Conservation (phyloP, 2,329 filamentous ascomycete species). For the Claviceps citrina region DNA sequence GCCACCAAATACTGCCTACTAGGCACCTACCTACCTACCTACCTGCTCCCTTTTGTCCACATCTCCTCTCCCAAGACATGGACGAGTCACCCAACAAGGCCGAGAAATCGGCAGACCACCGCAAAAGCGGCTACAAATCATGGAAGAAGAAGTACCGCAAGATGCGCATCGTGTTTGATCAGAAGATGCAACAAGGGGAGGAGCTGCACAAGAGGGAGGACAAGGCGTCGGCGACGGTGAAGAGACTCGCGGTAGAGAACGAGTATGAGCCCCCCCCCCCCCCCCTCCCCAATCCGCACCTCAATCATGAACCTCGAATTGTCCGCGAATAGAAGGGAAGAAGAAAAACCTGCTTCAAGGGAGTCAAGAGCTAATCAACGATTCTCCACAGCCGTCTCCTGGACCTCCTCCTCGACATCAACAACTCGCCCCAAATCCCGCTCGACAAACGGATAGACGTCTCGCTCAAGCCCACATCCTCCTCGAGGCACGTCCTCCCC, state of each 20-base stretch:
- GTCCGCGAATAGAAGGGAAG: too few relatives aligned
- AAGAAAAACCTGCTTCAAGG: not conserved
- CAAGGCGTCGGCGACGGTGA: conserved; percentile 64
- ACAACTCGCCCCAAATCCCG: conserved; percentile 66
- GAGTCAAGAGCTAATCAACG: not conserved
- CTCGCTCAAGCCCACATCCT: conserved; percentile 29
- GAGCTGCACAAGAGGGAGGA: conserved; percentile 68
- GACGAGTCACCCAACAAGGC: conserved; percentile 24
- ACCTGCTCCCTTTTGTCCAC: too few relatives aligned
- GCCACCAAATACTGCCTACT: too few relatives aligned
- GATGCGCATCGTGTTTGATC: conserved; percentile 67
- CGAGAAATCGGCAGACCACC: conserved; percentile 28
- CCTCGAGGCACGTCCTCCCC: conserved; percentile 19
- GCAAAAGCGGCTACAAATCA: conserved; percentile 43
- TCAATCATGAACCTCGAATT: too few relatives aligned
- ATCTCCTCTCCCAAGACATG: conserved; percentile 12
- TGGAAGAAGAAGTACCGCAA: conserved; percentile 93
- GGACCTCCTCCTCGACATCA: conserved; percentile 79
- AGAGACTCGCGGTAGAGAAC: conserved; percentile 76
- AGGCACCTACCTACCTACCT: too few relatives aligned
- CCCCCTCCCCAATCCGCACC: too few relatives aligned
- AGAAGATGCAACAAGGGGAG: conserved; percentile 67
- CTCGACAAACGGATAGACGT: conserved; percentile 62
- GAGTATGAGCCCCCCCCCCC: too few relatives aligned
- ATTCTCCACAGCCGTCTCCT: conserved; percentile 53